Base-by-base conservation (phyloP, 805 yeast genomes). In the Cyberlindnera suaveolens region DNA sequence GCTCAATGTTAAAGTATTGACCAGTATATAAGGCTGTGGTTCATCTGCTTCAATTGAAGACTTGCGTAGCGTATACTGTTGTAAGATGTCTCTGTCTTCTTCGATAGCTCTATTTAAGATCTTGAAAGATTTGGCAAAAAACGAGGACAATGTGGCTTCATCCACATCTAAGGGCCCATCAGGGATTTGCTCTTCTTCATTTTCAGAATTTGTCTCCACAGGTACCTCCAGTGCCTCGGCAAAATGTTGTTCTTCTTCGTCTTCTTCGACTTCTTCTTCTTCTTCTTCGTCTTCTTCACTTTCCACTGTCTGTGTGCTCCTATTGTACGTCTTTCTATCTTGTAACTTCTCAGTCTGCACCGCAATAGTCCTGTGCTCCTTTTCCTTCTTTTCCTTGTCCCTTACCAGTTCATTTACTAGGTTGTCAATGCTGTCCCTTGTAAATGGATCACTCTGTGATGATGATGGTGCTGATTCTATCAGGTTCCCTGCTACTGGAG, bases 71-170 rank as follows among this genome's bases (percentile, higher is more conserved):
- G 42, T 17, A 20, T 46, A 49, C 9, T 32, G 39, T 10, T 58
- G 43, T 14, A 63, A 46, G 2, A 57, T 44, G 42, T 63, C 60
- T 19, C 43, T 34, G 23, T 52, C 61, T 30, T 63, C 57, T 6
- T 51, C 49, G 29, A 64, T 55, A 6, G 46, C 50, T 30, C 63
- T 53, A 32, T 53, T 53, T 29, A 58, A 40, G 34, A 51, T 43
- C 18, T 51, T 52, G 37, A 58, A 45, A 0, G 64, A 57, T n/a
- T 47, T 49, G 26, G 52, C 39, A 6, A 58, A 34, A 35, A 57
- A 51, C 1, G 41, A 36, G 1, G 56, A 20, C 15, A 55, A 45
- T 11, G 43, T 35, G 1, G 37, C 41, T 10, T 46, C 48, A 9
- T 45, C 53, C 3, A 46, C 35, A 3, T 30, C 42, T 11, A 3